Base-by-base conservation (phyloP, 257 asterid genomes). In the Nicotiana attenuata region DNA sequence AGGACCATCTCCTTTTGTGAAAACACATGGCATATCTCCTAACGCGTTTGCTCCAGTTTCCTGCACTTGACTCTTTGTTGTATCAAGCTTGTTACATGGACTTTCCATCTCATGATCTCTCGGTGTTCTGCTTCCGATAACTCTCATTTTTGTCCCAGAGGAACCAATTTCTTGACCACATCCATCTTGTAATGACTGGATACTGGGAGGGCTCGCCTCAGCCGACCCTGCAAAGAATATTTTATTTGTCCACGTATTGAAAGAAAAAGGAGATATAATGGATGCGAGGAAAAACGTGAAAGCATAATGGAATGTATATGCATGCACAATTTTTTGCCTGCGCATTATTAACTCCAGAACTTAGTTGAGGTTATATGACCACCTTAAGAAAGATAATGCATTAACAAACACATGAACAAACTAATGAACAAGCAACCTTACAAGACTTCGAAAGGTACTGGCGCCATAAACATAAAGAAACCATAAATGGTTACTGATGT, bases 11-110 rank as follows among this genome's bases (percentile, higher is more conserved):
- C 97, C 98, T 79, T 85, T 89, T 1, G 99, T 92, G 90, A 93
- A 93, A 3, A 96, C 99, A 64, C 93, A 88, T 7, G 99, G 98
- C 99, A 93, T 93, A n/a, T 96, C 95, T 64, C 85, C 96, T 79
- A 90, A 10, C 41, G 89, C 33, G 5, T 78, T 78, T 53, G 60
- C 28, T 52, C 26, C 76, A 41, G 65, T 45, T 31, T 45, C 26
- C 29, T 26, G 77, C 11, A 82, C 88, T 69, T 73, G 87, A 20
- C 57, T 81, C 83, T 82, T 88, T 22, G 88, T 64, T 4, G 71
- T 24, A 1, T 85, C 89, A 0, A 88, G 10, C 80, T 80, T 82
- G 84, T 84, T 91, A 0, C 91, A 86, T n/a, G 87, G 85, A n/a
- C 85, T 83, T 38, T 87, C 92, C 69, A 50, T 26, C 68, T 87